Evolutionary conservation across 345 rosid species (phyloP).

Genomic region (Pugionium cornutum): DNA sequence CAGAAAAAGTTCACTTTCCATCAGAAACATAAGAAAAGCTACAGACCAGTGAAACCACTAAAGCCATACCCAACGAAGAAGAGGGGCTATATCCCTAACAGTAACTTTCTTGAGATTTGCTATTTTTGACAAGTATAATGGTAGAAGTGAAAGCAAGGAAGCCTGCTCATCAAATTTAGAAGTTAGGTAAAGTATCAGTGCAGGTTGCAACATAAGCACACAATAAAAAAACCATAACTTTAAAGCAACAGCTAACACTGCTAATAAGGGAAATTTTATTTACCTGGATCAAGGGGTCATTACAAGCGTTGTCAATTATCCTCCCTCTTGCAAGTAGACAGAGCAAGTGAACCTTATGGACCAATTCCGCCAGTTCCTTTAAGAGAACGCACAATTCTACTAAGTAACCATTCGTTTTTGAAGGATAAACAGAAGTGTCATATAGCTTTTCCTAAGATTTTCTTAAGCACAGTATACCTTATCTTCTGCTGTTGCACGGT

Average conservation of each 20-base stretch:
- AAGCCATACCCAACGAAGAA: constrained; percentile 76
- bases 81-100: constrained; percentile 52
- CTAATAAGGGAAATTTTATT: constrained; percentile 10
- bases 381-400: constrained; percentile 25
- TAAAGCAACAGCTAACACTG: constrained; percentile 8
- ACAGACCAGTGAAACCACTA: constrained; percentile 4
- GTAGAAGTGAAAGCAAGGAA: constrained; percentile 76
- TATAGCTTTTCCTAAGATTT: background rate
- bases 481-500: constrained; percentile 78
- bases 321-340: constrained; percentile 93
- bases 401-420: constrained; percentile 2
- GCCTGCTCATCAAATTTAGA: constrained; percentile 52
- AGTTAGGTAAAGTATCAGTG: background rate
- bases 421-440: constrained; percentile 9
- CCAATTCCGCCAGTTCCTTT: constrained; percentile 84
- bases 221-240: constrained; percentile 4
- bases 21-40: constrained; percentile 33
- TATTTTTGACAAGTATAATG: constrained; percentile 51
- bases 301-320: constrained; percentile 75
- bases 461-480: constrained; percentile 55
- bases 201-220: constrained; percentile 8
- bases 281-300: constrained; percentile 92
- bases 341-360: constrained; percentile 90
- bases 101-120: constrained; percentile 48
- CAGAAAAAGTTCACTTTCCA: constrained; percentile 23